Evolutionary conservation across 768 basidiomycete genomes (phyloP), one percentile per base, ranked within the genome.

Genomic region (Lepiota subincarnata): DNA sequence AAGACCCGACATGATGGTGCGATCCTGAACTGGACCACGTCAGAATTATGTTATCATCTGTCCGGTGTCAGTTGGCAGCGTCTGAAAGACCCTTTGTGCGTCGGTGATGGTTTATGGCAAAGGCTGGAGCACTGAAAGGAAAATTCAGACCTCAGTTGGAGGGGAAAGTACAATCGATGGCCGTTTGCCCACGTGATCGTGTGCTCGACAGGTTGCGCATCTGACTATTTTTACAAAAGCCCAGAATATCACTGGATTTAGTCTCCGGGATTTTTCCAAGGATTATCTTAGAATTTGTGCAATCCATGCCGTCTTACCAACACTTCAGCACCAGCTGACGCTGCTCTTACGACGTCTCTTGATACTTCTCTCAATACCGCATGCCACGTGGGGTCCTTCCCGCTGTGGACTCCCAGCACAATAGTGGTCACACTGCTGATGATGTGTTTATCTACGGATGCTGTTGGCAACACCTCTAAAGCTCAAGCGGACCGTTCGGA

Each of bases 251-350:
- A 31, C 31, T 31, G 31, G 31, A 4, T 31, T 13, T 39, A 12
- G 14, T 38, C 19, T 52, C 35, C 42, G 42, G 50, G 22, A 52
- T 52, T 44, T 52, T 10, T 44, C 50, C 50, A 35, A 35, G 6
- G 24, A 8, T 19, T 14, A 19, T 51, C 14, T 16, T 11, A 51
- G 20, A 34, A 11, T 51, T 35, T 31, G 24, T 24, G 24, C 2
- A 13, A 8, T 20, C 26, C 19, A 18, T 18, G 20, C 40, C 50
- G 16, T 14, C 3, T 51, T 24, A 13, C 10, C 36, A 44, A 24
- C 16, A 52, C 50, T 43, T 13, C 36, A 44, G 24, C 16, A 52
- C 50, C 50, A 44, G 42, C 42, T 52, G 50, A 44, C 42, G 19
- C 50, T 16, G 13, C 13, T 1, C 22, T 37, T 44, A 35, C 16